Base-by-base conservation (phyloP, 345 rosid genomes). In the Populus deltoides region DNA sequence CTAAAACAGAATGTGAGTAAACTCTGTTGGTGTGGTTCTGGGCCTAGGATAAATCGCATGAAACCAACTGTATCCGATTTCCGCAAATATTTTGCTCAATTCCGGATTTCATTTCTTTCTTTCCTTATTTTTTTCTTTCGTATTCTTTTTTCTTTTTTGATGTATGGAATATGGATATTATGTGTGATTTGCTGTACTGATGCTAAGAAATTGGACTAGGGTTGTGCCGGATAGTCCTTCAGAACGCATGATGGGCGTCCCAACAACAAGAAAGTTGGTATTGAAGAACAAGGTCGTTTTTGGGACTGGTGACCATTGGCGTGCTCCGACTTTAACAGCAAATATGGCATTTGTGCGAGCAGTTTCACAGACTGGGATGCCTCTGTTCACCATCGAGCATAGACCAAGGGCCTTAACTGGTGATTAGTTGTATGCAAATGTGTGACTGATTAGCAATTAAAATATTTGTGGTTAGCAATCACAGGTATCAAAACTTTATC, bases 271-370 rank as follows among this genome's bases (percentile, higher is more conserved):
- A 87, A 96, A 96, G 86, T 84, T 96, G 79, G 93, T 93, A 66
- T 33, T 83, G 89, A 96, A 93, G 86, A 96, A 89, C 89, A 93
- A 91, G 89, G 81, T 85, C 67, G 90, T 89, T 73, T 96, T 90
- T 73, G 99, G 99, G 76, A 92, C 98, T 47, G 97, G 98, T 59
- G 97, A 93, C 85, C 74, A 73, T 75, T 91, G 97, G 97, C 87
- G 78, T 75, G 89, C 94, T 9, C 90, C 94, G 1, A 93, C 98
- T 41, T 86, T 92, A 85, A 96, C 97, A 36, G 97, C 99, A 70
- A 96, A 96, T 82, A 87, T 86, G 92, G 93, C 89, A 49, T 93
- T 96, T 86, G 92, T 88, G 68, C 87, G 98, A 90, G 97, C 98
- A 55, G 90, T 93, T 81, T 86, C 94, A 70, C 99, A 96, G 88